Evolutionary conservation across 108 stramenopile species (phyloP).

Genomic region (Phaeodactylum tricornutum): DNA sequence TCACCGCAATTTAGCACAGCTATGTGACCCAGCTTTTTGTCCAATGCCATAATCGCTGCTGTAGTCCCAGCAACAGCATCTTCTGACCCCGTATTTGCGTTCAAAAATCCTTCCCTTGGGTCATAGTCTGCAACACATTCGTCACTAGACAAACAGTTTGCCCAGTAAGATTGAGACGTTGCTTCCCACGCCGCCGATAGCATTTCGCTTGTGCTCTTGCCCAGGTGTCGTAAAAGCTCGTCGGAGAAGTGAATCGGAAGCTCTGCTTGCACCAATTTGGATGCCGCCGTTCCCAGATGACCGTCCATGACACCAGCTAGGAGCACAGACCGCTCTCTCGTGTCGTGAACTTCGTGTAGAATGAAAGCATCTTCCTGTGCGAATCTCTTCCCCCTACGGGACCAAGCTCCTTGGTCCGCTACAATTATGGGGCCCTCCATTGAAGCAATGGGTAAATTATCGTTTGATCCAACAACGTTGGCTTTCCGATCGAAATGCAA

Average conservation of each 20-base stretch:
- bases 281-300: slow-evolving; percentile 62
- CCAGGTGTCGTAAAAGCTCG: slow-evolving; percentile 16
- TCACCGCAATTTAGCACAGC: slow-evolving; percentile 71
- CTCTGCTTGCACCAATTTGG: slow-evolving; percentile 33
- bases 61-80: slow-evolving; percentile 66
- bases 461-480: slow-evolving; percentile 1
- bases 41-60: slow-evolving; percentile 42
- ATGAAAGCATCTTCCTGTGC: slow-evolving; percentile 65
- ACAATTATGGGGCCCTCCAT: slow-evolving; percentile 8
- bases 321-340: slow-evolving; percentile 33
- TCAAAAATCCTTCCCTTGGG: slow-evolving; percentile 48
- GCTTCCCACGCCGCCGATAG: neutral
- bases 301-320: slow-evolving; percentile 78
- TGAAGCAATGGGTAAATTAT: neutral
- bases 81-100: slow-evolving; percentile 47
- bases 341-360: slow-evolving; percentile 28
- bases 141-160: slow-evolving; percentile 16
- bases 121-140: slow-evolving; percentile 60
- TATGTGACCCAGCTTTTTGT: slow-evolving; percentile 39
- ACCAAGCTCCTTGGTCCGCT: slow-evolving; percentile 64
- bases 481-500: slow-evolving; percentile 63
- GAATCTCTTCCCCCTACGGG: slow-evolving; percentile 48
- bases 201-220: neutral
- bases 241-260: slow-evolving; percentile 39
- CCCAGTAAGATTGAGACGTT: slow-evolving; percentile 24